A percentile compares a stretch with the other conserved stretches of the same genome.
These are phyloP conservation scores for Jamesozyma rosinii DNA, from an alignment of 805 yeast genomes.

Conservation along the genomic window DNA sequence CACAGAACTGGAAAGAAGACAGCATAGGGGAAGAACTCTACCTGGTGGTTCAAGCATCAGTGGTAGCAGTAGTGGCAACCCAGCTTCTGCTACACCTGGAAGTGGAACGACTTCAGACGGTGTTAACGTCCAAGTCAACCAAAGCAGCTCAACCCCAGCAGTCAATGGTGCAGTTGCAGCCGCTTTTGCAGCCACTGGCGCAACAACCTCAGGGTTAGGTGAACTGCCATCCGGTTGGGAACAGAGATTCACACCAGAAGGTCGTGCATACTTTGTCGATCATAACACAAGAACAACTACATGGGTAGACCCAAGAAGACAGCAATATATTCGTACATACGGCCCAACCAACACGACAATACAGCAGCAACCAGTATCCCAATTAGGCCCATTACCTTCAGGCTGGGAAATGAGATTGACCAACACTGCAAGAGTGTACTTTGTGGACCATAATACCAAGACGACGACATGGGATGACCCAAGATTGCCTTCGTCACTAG, in stretches of 20 bases:
- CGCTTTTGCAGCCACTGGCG: constrained; percentile 60
- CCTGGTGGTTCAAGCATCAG: constrained; percentile 47
- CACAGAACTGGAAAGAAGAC: constrained; percentile 82
- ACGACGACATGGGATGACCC: constrained; percentile 99
- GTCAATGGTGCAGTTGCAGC: constrained; percentile 50
- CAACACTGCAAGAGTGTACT: constrained; percentile 95
- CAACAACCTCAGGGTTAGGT: constrained; percentile 91
- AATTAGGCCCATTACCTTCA: constrained; percentile 92
- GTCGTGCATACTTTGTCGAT: constrained; percentile 95
- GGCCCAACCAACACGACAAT: constrained; percentile 80
- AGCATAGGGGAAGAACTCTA: constrained; percentile 81
- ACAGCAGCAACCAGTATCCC: constrained; percentile 96
- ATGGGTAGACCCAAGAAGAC: constrained; percentile 99
- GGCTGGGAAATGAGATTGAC: constrained; percentile 99
- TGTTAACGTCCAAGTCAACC: constrained; percentile 38
- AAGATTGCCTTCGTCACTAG: constrained; percentile 90
- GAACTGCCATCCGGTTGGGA: constrained; percentile 99
- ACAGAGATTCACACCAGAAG: constrained; percentile 95
- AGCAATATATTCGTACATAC: constrained; percentile 91
- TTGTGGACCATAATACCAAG: constrained; percentile 97
- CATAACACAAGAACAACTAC: constrained; percentile 99
- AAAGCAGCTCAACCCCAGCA: constrained; percentile 38
- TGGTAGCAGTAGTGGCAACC: constrained; percentile 6
- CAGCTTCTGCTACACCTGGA: constrained; percentile 1
- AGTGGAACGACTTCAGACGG: background rate